Base-by-base conservation (phyloP, 306 rosid species). In the Myrica gale region DNA sequence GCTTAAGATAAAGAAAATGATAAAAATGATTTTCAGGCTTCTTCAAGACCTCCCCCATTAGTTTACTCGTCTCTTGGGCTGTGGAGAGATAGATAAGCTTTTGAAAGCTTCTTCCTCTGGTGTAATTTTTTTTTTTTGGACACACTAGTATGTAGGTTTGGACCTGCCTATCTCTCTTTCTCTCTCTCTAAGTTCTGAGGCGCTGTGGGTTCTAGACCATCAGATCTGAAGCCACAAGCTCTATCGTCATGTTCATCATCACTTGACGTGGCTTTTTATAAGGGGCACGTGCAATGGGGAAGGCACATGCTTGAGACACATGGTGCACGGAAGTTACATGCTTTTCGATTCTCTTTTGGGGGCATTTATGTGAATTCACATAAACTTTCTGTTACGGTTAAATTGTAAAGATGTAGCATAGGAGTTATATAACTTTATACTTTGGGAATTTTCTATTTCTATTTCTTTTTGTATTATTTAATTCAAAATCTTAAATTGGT, bases 201-300 rank as follows among this genome's bases (percentile, higher is more conserved):
- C 26, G 39, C 54, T 21, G 20, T 56, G 10, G 20, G 16, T 15
- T 74, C 11, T 17, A 73, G 54, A 76, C 83, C 81, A 78, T 78
- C 77, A 67, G 87, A 87, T 87, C 88, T 87, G 78, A 67, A 81
- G 45, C 74, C 76, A 61, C 63, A 74, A 68, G 67, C 81, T 73
- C 75, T 15, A 75, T 71, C 73, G 1, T 69, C 26, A 63, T 53
- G 54, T 56, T 13, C 57, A 63, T 77, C 84, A 79, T 56, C 73
- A 37, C 12, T 16, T 83, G 90, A 89, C 91, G 89, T 90, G 94
- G 91, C 91, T 9, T 46, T 61, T 42, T 73, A 69, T 65, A 71
- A 78, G 72, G 77, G 88, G 87, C 90, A 91, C 89, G 87, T 91
- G 96, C 90, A 71, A 39, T n/a, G 75, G 53, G 32, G 81, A 76